Conservation (phyloP, 306 rosid species). For the Lupinus albus region DNA sequence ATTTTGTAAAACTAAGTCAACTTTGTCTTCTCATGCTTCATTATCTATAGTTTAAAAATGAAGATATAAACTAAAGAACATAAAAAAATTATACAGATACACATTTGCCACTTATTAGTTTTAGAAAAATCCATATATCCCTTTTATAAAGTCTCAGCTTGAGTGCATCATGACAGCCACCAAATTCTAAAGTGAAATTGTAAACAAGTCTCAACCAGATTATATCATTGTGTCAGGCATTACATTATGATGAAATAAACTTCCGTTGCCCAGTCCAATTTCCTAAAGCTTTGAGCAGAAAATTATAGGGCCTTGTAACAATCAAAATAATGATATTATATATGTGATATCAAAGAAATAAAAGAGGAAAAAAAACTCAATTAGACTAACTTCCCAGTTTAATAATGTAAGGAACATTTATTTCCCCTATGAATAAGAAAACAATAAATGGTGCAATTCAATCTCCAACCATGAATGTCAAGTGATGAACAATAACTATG, state of each 20-base stretch:
- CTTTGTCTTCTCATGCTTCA: conserved; percentile 22
- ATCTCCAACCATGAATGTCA: conserved; percentile 18
- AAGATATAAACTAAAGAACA: not conserved
- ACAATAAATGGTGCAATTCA: conserved; percentile 28
- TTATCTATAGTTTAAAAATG: conserved; percentile 14
- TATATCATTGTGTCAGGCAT: conserved; percentile 25
- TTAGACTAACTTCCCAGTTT: conserved; percentile 14
- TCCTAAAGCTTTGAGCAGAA: conserved; percentile 15
- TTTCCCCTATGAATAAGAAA: conserved; percentile 15
- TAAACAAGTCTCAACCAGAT: conserved; percentile 13
- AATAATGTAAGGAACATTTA: conserved; percentile 21
- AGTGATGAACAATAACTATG: conserved; percentile 28
- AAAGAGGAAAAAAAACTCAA: not conserved
- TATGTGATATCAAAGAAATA: not conserved
- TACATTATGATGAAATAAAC: not conserved
- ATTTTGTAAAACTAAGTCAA: conserved; percentile 27
- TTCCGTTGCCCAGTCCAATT: conserved; percentile 8
- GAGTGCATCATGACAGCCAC: conserved; percentile 20
- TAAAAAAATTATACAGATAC: conserved; percentile 38
- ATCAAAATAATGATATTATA: conserved; percentile 12
- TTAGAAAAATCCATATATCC: conserved; percentile 11
- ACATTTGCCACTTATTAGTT: conserved; percentile 1
- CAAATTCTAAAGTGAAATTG: conserved; percentile 14
- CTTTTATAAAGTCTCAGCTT: conserved; percentile 24
- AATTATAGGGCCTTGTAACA: conserved; percentile 7